A percentile compares a stretch with the other conserved stretches of the same genome.
phyloP scores from a whole-genome alignment of 371 early-diverging fungal species.

The Mortierella sp. region DNA sequence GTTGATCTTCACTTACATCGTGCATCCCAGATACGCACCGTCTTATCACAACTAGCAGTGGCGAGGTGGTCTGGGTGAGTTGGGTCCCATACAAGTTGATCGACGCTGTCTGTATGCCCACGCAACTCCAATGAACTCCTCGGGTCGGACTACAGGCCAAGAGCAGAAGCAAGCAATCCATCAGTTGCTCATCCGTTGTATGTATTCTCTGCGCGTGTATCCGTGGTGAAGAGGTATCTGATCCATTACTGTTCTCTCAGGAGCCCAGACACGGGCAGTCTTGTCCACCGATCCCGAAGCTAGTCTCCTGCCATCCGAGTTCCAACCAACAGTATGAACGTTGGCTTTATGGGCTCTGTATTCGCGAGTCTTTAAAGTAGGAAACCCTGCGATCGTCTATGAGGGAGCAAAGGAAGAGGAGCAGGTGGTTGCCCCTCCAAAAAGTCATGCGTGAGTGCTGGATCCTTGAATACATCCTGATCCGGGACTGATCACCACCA shows the following conservation, averaged over 20 bases:
- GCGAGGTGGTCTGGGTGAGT: slow-evolving; percentile 80
- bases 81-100: slow-evolving; percentile 87
- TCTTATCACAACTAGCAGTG: slow-evolving; percentile 87
- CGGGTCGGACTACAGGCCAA: slow-evolving; percentile 61
- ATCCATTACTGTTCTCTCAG: slow-evolving; percentile 72
- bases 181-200: too few species aligned
- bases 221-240: too few species aligned
- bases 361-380: slow-evolving; percentile 53
- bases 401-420: neutral
- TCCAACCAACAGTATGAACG: slow-evolving; percentile 76
- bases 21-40: slow-evolving; percentile 89
- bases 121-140: slow-evolving; percentile 73
- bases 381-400: slow-evolving; percentile 50
- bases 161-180: neutral
- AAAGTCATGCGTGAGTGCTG: too few species aligned
- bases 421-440: too few species aligned
- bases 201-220: too few species aligned
- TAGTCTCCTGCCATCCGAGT: slow-evolving; percentile 69
- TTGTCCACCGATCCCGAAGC: slow-evolving; percentile 78
- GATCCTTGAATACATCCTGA: too few species aligned
- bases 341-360: slow-evolving; percentile 69
- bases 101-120: slow-evolving; percentile 88
- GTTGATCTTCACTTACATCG: slow-evolving; percentile 62
- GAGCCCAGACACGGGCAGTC: slow-evolving; percentile 75
- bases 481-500: too few species aligned